phyloP scores from a whole-genome alignment of 805 yeast genomes.

The Nematodospora valgi region DNA sequence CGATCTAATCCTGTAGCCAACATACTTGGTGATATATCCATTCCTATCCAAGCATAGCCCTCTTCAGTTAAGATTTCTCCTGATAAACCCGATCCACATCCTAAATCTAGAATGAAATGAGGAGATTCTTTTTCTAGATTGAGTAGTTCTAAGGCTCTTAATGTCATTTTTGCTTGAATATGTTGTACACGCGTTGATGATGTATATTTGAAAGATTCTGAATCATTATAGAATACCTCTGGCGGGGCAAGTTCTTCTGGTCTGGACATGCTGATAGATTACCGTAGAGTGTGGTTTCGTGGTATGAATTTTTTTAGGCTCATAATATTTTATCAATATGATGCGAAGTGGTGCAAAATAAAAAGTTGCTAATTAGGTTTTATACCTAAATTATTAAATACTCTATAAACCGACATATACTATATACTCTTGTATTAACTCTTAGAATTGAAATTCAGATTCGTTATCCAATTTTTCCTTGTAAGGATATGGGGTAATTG shows the following conservation, averaged over 20 bases:
- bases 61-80: conserved; percentile 94
- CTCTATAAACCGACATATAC: too few species aligned
- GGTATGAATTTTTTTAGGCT: not conserved
- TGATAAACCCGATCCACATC: conserved; percentile 95
- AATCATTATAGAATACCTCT: conserved; percentile 88
- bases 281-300: not conserved
- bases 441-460: conserved; percentile 22
- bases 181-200: conserved; percentile 95
- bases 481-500: conserved; percentile 4
- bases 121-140: conserved; percentile 60
- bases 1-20: conserved; percentile 89
- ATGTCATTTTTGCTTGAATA: conserved; percentile 96
- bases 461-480: conserved; percentile 16
- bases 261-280: conserved; percentile 63
- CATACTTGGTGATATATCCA: conserved; percentile 97
- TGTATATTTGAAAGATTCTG: conserved; percentile 87
- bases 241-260: conserved; percentile 98
- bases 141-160: conserved; percentile 84
- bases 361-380: too few species aligned
- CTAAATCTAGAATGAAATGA: conserved; percentile 81
- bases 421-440: too few species aligned
- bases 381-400: too few species aligned
- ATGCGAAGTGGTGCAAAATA: too few species aligned
- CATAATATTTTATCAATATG: too few species aligned
- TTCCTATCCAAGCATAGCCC: conserved; percentile 91